Evolutionary conservation across 176 grass and related monocot species (phyloP).

Genomic region (Eragrostis curvula): DNA sequence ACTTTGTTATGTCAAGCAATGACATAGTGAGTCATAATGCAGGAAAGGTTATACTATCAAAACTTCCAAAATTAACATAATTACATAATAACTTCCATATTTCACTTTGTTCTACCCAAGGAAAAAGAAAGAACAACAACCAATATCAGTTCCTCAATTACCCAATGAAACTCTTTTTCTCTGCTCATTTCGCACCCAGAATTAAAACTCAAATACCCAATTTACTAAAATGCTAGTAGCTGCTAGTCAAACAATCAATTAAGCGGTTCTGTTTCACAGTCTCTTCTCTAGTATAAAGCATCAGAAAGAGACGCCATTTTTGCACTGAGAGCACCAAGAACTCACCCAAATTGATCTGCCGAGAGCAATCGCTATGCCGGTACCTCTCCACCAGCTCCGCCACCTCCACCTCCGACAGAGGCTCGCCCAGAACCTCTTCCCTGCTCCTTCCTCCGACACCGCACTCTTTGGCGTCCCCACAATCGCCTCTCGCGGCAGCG

Average conservation of each 20-base stretch:
- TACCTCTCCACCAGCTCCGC: conserved; percentile 61
- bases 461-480: neutral
- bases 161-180: neutral
- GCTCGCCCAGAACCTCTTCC: conserved; percentile 51
- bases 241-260: neutral
- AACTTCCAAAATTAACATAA: neutral
- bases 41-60: neutral
- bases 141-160: neutral
- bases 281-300: neutral
- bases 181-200: neutral
- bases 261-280: too few species aligned
- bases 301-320: neutral
- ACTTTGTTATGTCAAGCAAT: neutral
- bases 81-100: neutral
- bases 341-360: conserved; percentile 72
- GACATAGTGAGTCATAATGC: neutral
- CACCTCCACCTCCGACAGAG: conserved; percentile 54
- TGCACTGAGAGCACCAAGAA: neutral
- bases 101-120: neutral
- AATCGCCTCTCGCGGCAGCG: conserved; percentile 12
- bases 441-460: neutral
- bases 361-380: conserved; percentile 66
- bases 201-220: neutral
- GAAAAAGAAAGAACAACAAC: neutral
- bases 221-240: neutral